A percentile compares a stretch with the other conserved stretches of the same genome.
Conservation (phyloP, 2,329 filamentous ascomycete genomes). For the Rhynchosporium graminicola region DNA sequence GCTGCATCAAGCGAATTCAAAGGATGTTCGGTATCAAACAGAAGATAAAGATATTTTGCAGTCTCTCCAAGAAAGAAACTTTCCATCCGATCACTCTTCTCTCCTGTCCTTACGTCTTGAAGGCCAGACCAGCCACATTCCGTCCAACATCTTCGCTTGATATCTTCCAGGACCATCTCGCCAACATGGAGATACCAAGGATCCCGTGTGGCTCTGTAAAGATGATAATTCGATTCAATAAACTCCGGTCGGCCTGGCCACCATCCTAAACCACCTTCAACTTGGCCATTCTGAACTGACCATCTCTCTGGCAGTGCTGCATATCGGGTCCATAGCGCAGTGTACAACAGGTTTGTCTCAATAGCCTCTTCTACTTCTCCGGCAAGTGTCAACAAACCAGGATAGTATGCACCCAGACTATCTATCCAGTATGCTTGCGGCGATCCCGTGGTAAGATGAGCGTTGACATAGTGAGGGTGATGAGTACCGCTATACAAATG, state of each 20-base stretch:
- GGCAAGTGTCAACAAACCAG: slow-evolving; percentile 80
- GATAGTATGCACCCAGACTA: slow-evolving; percentile 93
- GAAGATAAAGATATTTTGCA: slow-evolving; percentile 89
- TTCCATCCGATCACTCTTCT: slow-evolving; percentile 94
- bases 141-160: slow-evolving; percentile 85
- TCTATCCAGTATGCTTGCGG: slow-evolving; percentile 93
- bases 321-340: slow-evolving; percentile 92
- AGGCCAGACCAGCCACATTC: slow-evolving; percentile 92
- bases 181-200: slow-evolving; percentile 96
- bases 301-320: slow-evolving; percentile 92
- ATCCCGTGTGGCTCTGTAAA: slow-evolving; percentile 91
- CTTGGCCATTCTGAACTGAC: slow-evolving; percentile 80
- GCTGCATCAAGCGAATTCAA: slow-evolving; percentile 84
- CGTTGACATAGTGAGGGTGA: slow-evolving; percentile 91
- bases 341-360: slow-evolving; percentile 85
- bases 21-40: slow-evolving; percentile 84
- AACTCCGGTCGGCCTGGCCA: slow-evolving; percentile 96
- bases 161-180: slow-evolving; percentile 91
- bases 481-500: slow-evolving; percentile 85
- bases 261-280: slow-evolving; percentile 87
- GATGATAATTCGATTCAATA: slow-evolving; percentile 92
- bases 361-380: slow-evolving; percentile 91
- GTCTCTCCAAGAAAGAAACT: slow-evolving; percentile 98
- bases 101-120: slow-evolving; percentile 77
- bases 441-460: slow-evolving; percentile 84